A percentile compares a stretch with the other conserved stretches of the same genome.
Evolutionary conservation across 1,284 basidiomycete species (phyloP).

Genomic region (Pascua sp.): DNA sequence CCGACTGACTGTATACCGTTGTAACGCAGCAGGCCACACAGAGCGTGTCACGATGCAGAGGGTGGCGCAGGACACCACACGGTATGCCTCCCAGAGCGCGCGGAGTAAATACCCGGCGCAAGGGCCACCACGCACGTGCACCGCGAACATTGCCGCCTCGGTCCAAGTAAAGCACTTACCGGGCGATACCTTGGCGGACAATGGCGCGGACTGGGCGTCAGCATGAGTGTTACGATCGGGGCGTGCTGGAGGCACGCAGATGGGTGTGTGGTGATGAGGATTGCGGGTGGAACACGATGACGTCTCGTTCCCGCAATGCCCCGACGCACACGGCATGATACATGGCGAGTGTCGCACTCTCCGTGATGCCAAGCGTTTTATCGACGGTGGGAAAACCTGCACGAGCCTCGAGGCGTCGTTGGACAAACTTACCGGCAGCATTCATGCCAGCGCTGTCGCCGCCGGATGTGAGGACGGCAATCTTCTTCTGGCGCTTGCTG

Average conservation of each 20-base stretch:
- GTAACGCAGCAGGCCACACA: no score
- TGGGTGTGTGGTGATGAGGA: no score
- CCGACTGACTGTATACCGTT: not conserved
- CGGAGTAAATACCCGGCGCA: not conserved
- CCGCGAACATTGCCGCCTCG: not conserved
- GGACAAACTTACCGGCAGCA: constrained; percentile 58
- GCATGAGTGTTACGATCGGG: not conserved
- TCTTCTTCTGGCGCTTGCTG: constrained; percentile 44
- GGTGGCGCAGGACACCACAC: no score
- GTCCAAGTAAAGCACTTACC: constrained; percentile 54
- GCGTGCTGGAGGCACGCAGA: no score
- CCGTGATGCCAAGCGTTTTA: no score
- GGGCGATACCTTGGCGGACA: constrained; percentile 82
- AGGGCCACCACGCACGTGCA: not conserved
- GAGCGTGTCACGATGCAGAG: no score
- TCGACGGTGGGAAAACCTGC: no score
- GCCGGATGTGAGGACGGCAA: constrained; percentile 92
- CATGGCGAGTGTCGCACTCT: not conserved
- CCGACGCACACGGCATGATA: no score
- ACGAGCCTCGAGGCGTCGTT: no score
- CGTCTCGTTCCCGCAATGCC: no score
- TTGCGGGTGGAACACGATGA: no score
- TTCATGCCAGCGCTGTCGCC: constrained; percentile 98
- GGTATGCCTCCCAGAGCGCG: not conserved
- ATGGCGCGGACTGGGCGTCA: constrained; percentile 66